phyloP scores from a whole-genome alignment of 805 yeast genomes.

The Cyberlindnera xishuangbannaensis region DNA sequence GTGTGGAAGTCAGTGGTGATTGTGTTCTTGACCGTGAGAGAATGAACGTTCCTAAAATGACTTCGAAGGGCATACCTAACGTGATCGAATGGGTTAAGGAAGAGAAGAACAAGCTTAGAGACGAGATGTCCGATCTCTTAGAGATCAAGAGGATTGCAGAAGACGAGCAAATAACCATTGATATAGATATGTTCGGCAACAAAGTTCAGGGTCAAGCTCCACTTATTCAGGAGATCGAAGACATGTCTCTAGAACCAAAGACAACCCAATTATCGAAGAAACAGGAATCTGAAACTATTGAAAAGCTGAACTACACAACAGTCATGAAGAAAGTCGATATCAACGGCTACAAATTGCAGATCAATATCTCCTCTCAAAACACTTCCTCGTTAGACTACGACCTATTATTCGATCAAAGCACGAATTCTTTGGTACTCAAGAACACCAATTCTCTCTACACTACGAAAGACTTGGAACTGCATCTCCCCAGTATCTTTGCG shows the following conservation, averaged over 20 bases:
- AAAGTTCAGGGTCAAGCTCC: constrained; percentile 27
- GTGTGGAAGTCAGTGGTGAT: constrained; percentile 54
- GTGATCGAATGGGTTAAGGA: constrained; percentile 36
- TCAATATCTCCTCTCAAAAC: constrained; percentile 32
- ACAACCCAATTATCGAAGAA: background rate
- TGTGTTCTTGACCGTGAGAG: constrained; percentile 54
- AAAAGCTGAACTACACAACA: constrained; percentile 23
- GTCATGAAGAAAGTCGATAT: constrained; percentile 24
- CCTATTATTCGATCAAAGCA: constrained; percentile 24
- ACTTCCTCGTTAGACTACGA: constrained; percentile 30
- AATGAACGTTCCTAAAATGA: constrained; percentile 63
- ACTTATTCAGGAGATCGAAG: constrained; percentile 50
- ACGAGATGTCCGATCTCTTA: constrained; percentile 28
- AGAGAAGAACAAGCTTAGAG: constrained; percentile 36
- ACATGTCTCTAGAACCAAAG: constrained; percentile 20
- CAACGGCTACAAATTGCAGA: constrained; percentile 28
- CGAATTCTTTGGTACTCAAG: constrained; percentile 29
- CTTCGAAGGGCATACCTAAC: constrained; percentile 57
- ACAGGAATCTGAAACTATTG: background rate
- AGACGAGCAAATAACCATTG: constrained; percentile 21
- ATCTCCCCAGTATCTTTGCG: constrained; percentile 30
- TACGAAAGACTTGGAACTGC: constrained; percentile 29
- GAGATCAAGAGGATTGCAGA: constrained; percentile 19
- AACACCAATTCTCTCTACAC: constrained; percentile 22
- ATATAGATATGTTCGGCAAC: constrained; percentile 7